Evolutionary conservation across 78 protist species (phyloP), one percentile per base, ranked within the genome.

Genomic region (Tieghemostelium lacteum): DNA sequence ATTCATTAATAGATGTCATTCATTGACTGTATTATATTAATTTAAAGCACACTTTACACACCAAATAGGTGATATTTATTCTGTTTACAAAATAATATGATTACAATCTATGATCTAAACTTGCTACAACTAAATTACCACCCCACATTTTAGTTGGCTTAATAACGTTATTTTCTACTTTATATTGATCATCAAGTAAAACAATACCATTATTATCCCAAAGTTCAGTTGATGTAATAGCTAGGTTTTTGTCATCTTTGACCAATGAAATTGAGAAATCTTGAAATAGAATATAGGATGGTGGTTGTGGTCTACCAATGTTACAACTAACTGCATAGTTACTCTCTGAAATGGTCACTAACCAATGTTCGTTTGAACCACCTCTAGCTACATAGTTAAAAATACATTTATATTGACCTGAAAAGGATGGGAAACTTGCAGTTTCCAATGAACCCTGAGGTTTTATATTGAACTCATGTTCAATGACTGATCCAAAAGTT

Each of bases 301-400:
- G 62, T 76, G 73, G 86, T 7, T 20, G 17, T 29, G 86, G 87
- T 49, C 87, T 29, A 50, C 87, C 87, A 33, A 76, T 52, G 29
- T 64, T 40, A 64, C 87, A 76, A 2, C 22, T 31, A 26, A 19
- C 36, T 17, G 2, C 20, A 7, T 54, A 33, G 50, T 24, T 42
- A 31, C 64, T 33, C 8, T 19, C 24, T 5, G 55, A 2, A 20
- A 76, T 42, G 5, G 0, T 10, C 29, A 76, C 64, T 24, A 1
- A 14, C 87, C 87, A 76, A n/a, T 29, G 19, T 49, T 76, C 87
- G 64, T 67, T 76, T 45, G 87, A 40, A 22, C 87, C 87, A 1
- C 74, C 87, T 42, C 6, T 63, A 40, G 45, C 24, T 49, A 34
- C 63, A 64, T 64, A 76, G 22, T 54, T 45, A 40, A 76, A 76